These are phyloP conservation scores for Cenococcum geophilum DNA, from an alignment of 495 filamentous ascomycete species.

Conservation along the genomic window DNA sequence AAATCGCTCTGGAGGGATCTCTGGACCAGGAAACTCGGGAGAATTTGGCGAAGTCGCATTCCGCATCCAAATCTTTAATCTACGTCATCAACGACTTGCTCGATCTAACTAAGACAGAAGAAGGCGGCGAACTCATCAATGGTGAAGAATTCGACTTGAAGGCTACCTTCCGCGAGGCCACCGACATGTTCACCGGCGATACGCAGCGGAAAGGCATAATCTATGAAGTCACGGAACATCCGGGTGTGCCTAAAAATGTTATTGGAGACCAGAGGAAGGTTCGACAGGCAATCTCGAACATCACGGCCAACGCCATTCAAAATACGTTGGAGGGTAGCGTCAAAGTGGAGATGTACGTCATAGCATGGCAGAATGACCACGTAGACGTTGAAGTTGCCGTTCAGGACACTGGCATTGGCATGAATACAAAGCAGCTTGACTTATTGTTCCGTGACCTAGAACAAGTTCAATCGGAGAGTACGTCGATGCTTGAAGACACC, in stretches of 20 bases:
- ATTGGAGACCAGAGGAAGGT: conserved; percentile 74
- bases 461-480: conserved; percentile 61
- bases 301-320: conserved; percentile 82
- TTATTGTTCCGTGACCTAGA: conserved; percentile 80
- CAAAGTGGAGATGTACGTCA: conserved; percentile 60
- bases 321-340: conserved; percentile 67
- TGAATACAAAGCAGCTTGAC: conserved; percentile 66
- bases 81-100: conserved; percentile 95
- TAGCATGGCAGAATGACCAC: conserved; percentile 34
- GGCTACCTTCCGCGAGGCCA: conserved; percentile 67
- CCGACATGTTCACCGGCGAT: conserved; percentile 65
- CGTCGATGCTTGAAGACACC: conserved; percentile 39
- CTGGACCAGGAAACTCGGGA: conserved; percentile 82
- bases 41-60: conserved; percentile 80
- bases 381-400: conserved; percentile 66
- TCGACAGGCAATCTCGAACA: conserved; percentile 73
- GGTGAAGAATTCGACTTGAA: conserved; percentile 74
- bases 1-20: conserved; percentile 82
- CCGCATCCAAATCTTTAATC: conserved; percentile 91
- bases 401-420: conserved; percentile 75
- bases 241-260: conserved; percentile 64
- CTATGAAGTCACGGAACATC: conserved; percentile 61
- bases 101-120: conserved; percentile 85
- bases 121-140: conserved; percentile 72
- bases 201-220: conserved; percentile 67